Base-by-base conservation (phyloP, 306 rosid species). In the Aeschynomene evenia region DNA sequence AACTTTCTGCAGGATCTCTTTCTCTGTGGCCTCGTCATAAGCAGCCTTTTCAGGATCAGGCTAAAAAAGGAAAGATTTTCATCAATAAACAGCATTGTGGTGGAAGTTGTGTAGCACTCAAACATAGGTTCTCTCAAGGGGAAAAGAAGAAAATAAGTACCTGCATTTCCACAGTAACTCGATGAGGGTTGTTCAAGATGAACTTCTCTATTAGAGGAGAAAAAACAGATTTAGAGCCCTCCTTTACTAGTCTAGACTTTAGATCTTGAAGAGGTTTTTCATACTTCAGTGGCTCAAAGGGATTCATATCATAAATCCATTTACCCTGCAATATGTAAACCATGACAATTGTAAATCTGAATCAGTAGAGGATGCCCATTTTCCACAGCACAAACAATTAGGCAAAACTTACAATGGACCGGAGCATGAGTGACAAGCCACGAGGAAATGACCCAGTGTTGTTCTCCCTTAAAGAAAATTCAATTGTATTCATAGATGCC, bases 401-500 rank as follows among this genome's bases (percentile, higher is more conserved):
- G 70, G 34, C 53, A 55, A 36, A 65, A 77, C 89, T 82, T 90
- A 94, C 98, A 71, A 94, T 87, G 76, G 98, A 94, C 45, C 90
- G 93, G 28, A 90, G 92, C 99, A 94, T 94, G 68, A 94, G 85
- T 24, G 98, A 93, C 86, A 93, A 82, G 37, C 98, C 97, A 37
- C 97, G 90, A 43, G 98, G 98, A 69, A 83, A 83, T 50, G 99
- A 94, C 65, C 99, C 99, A 4, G 95, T 94, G 80, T 94, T 94
- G 85, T 94, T 94, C 84, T 94, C 99, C 80, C 96, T 84, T 23
- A 94, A 92, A 74, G 97, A 91, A 83, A 94, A 94, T 76, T 94
- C 99, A 84, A 94, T 94, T 13, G 99, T 94, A 81, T 94, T 94
- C 99, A 91, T 91, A 74, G 97, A 94, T 76, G 99, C 99, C 86